phyloP scores from a whole-genome alignment of 805 yeast genomes.

The Saccharomycopsis sp. region DNA sequence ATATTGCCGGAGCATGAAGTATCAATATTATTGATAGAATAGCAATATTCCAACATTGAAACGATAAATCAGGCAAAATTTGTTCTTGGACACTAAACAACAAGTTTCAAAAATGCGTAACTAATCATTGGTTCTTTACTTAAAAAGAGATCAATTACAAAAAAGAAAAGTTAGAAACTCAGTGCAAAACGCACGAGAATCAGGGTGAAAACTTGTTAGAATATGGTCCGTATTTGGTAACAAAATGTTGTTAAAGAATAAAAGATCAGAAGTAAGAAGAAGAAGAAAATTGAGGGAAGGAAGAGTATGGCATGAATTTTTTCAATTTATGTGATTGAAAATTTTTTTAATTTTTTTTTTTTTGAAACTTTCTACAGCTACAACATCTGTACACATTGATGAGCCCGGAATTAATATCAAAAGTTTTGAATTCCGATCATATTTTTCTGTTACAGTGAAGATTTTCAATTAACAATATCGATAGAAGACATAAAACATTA shows the following conservation, averaged over 20 bases:
- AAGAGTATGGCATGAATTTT: background rate
- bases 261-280: background rate
- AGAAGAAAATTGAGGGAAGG: background rate
- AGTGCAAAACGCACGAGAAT: background rate
- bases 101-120: conserved; percentile 2
- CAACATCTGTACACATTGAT: too few relatives aligned
- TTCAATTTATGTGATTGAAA: background rate
- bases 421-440: too few relatives aligned
- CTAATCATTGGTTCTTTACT: background rate
- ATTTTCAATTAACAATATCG: too few relatives aligned
- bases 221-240: conserved; percentile 2
- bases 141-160: conserved; percentile 2
- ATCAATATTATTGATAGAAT: background rate
- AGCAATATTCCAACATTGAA: conserved; percentile 1
- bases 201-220: conserved; percentile 2
- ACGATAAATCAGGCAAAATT: background rate
- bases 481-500: background rate
- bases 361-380: too few relatives aligned
- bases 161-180: background rate
- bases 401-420: too few relatives aligned
- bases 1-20: conserved; percentile 2
- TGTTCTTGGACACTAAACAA: background rate
- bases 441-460: too few relatives aligned
- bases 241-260: conserved; percentile 1
- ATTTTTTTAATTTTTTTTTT: too few relatives aligned